Base-by-base conservation (phyloP, 1,284 basidiomycete genomes). In the Ganoderma meredithae region DNA sequence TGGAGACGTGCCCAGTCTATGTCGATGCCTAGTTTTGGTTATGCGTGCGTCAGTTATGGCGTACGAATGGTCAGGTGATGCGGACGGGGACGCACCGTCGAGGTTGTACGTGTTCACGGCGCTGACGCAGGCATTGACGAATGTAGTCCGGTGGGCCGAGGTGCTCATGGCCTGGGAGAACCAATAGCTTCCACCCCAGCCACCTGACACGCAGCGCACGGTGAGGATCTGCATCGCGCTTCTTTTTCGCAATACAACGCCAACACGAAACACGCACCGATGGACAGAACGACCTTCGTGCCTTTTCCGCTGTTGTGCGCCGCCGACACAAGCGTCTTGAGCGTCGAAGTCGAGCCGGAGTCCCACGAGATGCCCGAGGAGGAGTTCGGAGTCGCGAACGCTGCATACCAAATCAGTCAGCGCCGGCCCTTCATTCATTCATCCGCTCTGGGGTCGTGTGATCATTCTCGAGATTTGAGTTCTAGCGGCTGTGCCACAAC, bases 331-430 rank as follows among this genome's bases (percentile, higher is more conserved):
- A 94, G 83, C 41, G 90, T 82, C 67, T 82, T 79, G n/a, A 95
- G 83, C 41, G 90, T 82, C 5, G 83, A 79, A 53, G 82, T 81
- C 43, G 83, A 84, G 15, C 88, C 88, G 64, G 84, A 81, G 49
- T 87, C 87, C 79, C 89, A 92, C 56, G 82, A 80, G 59, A 95
- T 78, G 15, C 81, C 83, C 68, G 81, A 85, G 40, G 86, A 85
- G 10, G 87, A 82, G 71, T 86, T 90, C 1, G 92, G 91, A 36
- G 88, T 85, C 4, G 88, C 92, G 75, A 95, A 95, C 5, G 93
- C 93, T 88, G 60, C 43, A 31, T 25, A 31, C 64, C 62, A 65
- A 58, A 67, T 60, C 60, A 61, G 69, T 71, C 63, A 72, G 71
- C 22, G 8, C 43, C 19, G 43, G 43, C 19, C 43, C 17, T 49